Base-by-base conservation (phyloP, 495 filamentous ascomycete species). In the Xylaria palmicola region DNA sequence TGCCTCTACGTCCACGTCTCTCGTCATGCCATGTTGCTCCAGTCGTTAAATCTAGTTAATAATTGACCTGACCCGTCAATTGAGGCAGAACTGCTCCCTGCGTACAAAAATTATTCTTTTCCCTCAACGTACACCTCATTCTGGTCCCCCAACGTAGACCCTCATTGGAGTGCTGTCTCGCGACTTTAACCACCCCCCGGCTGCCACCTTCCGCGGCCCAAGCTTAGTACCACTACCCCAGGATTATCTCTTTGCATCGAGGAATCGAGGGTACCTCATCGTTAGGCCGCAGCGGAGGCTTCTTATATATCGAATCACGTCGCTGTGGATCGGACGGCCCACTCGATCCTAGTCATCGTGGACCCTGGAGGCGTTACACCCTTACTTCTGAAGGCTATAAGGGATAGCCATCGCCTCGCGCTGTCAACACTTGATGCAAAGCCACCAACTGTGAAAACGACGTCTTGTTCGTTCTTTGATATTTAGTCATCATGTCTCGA, bases 21-120 rank as follows among this genome's bases (percentile, higher is more conserved):
- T 66, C 54, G 66, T 68, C 57, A 59, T 67, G 69, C 69, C 69
- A 71, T 67, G 69, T 71, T 67, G 69, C 59, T 71, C 67, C 67
- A 69, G 59, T 71, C 45, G 47, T 47, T 27, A 52, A 59, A n/a
- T 19, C 62, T 67, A 57, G 56, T 67, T 69, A 69, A 69, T 71
- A 69, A 67, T 58, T 63, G 64, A 69, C 53, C 60, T 59, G 61
- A 48, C 34, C 64, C 56, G 19, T 62, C 53, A 57, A 56, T 57
- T 62, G 51, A 57, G 24, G 56, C 47, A 47, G 6, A 56, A 30
- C 41, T 49, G 43, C 62, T n/a, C n/a, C n/a, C n/a, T n/a, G n/a
- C n/a, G n/a, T n/a, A n/a, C n/a, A n/a, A n/a, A n/a, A n/a, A n/a
- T n/a, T n/a, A n/a, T n/a, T n/a, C n/a, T 26, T 49, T 59, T 34